A percentile compares a stretch with the other conserved stretches of the same genome.
phyloP scores from a whole-genome alignment of 2,329 filamentous ascomycete species.

The Trichoderma afroharzianum region DNA sequence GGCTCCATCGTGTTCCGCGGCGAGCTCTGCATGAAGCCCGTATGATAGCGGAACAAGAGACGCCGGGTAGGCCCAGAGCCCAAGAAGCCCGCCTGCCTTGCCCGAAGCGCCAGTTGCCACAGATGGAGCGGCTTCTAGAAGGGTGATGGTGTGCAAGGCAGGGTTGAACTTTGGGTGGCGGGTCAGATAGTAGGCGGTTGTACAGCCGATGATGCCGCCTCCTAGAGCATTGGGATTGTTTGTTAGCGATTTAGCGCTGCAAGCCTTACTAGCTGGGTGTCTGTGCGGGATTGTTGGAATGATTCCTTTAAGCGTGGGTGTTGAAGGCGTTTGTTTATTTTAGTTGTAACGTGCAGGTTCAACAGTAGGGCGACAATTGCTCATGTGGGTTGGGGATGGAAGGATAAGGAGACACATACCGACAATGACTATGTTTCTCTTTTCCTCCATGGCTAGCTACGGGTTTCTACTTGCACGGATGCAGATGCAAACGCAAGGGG shows the following conservation, averaged over 20 bases:
- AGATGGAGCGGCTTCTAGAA: slow-evolving; percentile 77
- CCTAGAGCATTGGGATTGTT: slow-evolving; percentile 46
- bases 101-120: slow-evolving; percentile 91
- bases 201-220: slow-evolving; percentile 89
- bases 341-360: background rate
- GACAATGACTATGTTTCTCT: slow-evolving; percentile 49
- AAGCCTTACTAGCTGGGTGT: background rate
- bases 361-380: background rate
- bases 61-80: slow-evolving; percentile 84
- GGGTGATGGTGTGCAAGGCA: slow-evolving; percentile 70
- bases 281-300: background rate
- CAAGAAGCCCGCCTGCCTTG: slow-evolving; percentile 88
- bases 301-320: background rate
- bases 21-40: slow-evolving; percentile 75
- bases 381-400: background rate
- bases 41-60: slow-evolving; percentile 85
- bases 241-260: slow-evolving; percentile 3
- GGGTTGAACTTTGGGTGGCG: slow-evolving; percentile 79
- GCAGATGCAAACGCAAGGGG: background rate
- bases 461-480: background rate
- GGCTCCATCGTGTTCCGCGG: slow-evolving; percentile 75
- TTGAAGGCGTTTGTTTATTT: background rate
- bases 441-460: slow-evolving; percentile 30
- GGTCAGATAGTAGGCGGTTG: slow-evolving; percentile 86
- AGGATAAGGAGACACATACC: slow-evolving; percentile 32